A percentile compares a stretch with the other conserved stretches of the same genome.
Conservation (phyloP, 2,329 filamentous ascomycete genomes). For the Coniochaeta sp. region DNA sequence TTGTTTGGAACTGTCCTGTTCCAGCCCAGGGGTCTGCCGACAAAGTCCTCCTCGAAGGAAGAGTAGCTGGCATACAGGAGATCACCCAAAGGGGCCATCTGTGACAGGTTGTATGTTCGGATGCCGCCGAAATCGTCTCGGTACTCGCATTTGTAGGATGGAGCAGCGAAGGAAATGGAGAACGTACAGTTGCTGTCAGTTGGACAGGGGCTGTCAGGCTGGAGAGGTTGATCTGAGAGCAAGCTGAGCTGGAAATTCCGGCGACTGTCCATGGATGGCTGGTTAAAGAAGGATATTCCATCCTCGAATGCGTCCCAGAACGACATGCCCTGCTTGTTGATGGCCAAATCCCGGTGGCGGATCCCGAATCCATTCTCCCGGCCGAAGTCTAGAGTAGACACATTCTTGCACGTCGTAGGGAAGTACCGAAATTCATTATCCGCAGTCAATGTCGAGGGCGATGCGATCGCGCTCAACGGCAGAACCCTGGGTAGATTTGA, state of each 20-base stretch:
- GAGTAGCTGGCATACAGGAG: slow-evolving; percentile 11
- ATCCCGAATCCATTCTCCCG: slow-evolving; percentile 9
- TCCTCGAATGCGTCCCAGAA: slow-evolving; percentile 7
- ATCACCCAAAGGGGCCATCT: slow-evolving; percentile 6
- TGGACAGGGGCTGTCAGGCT: slow-evolving; percentile 8
- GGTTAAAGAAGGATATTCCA: slow-evolving; percentile 5
- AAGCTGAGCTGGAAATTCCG: slow-evolving; percentile 7
- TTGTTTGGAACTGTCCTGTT: slow-evolving; percentile 5
- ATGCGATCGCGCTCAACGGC: slow-evolving; percentile 10
- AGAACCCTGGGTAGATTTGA: slow-evolving; percentile 4
- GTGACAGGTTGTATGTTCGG: slow-evolving; percentile 5
- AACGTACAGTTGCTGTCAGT: slow-evolving; percentile 9
- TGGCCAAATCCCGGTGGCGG: slow-evolving; percentile 1
- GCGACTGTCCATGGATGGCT: slow-evolving; percentile 6
- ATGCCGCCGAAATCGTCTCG: slow-evolving; percentile 9
- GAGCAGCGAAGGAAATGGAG: slow-evolving; percentile 3
- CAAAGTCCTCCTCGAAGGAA: slow-evolving; percentile 7
- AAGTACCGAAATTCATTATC: slow-evolving; percentile 1
- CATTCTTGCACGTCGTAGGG: slow-evolving; percentile 5
- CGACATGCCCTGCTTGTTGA: slow-evolving; percentile 6
- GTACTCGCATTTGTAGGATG: slow-evolving; percentile 9
- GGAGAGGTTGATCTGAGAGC: slow-evolving; percentile 7
- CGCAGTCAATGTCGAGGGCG: slow-evolving; percentile 8
- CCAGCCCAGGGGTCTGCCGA: slow-evolving; percentile 8
- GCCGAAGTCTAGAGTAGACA: slow-evolving; percentile 8